These are phyloP conservation scores for Skeletonema potamos DNA, from an alignment of 108 stramenopile genomes.

Conservation along the genomic window DNA sequence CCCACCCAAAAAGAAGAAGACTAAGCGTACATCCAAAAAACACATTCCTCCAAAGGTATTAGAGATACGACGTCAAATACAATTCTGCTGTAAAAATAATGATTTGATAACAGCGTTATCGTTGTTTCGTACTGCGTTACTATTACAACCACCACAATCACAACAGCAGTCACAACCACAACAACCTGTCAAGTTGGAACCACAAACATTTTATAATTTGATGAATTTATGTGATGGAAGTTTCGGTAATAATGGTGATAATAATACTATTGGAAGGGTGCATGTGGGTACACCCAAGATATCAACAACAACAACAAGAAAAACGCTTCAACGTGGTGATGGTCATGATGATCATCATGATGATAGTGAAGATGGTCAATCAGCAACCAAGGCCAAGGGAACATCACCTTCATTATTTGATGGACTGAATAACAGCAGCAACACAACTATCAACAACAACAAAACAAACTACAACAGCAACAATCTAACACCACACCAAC, in stretches of 20 bases:
- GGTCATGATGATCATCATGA: slow-evolving; percentile 1
- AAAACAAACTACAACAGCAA: neutral
- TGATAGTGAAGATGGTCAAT: neutral
- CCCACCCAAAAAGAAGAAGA: slow-evolving; percentile 13
- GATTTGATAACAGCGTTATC: slow-evolving; percentile 62
- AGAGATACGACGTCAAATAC: slow-evolving; percentile 61
- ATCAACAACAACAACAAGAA: neutral
- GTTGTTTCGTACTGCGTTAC: slow-evolving; percentile 46
- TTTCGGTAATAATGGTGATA: slow-evolving; percentile 31
- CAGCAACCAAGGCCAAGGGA: neutral
- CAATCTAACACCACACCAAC: slow-evolving; percentile 29
- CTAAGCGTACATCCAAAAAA: slow-evolving; percentile 19
- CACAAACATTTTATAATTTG: slow-evolving; percentile 80
- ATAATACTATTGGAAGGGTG: slow-evolving; percentile 1
- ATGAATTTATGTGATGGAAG: slow-evolving; percentile 81
- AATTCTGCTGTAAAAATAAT: slow-evolving; percentile 70
- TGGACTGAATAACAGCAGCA: neutral
- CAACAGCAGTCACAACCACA: no score
- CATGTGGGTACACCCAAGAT: slow-evolving; percentile 79
- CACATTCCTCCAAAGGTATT: slow-evolving; percentile 38
- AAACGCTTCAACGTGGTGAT: neutral
- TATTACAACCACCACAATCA: no score
- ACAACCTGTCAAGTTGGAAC: slow-evolving; percentile 56
- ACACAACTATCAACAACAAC: neutral
- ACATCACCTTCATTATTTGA: neutral